phyloP scores from a whole-genome alignment of 441 rosid species.

The Manihot esculenta region DNA sequence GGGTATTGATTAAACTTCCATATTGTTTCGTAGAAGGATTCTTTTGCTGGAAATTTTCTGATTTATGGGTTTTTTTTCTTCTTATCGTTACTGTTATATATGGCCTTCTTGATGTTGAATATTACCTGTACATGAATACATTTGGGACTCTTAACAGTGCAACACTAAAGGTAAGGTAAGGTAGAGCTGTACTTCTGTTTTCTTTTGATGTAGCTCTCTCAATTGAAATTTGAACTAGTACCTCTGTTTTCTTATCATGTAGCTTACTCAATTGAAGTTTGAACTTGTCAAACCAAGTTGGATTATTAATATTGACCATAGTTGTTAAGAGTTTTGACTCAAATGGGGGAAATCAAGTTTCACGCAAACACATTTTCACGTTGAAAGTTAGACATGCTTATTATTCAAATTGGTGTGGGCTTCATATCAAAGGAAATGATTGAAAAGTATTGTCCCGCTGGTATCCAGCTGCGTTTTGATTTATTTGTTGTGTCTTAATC shows the following conservation, averaged over 20 bases:
- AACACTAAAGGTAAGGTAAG: too few species aligned
- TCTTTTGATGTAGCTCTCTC: background rate
- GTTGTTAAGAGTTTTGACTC: background rate
- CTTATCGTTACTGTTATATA: too few species aligned
- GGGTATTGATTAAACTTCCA: too few species aligned
- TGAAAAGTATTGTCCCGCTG: constrained; percentile 51
- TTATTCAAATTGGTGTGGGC: constrained; percentile 51
- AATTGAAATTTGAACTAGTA: background rate
- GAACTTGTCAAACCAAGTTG: background rate
- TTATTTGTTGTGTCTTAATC: background rate
- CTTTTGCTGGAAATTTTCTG: too few species aligned
- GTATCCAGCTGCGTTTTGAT: constrained; percentile 40
- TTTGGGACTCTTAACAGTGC: too few species aligned
- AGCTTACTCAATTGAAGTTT: background rate
- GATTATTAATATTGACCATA: background rate
- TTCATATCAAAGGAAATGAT: constrained; percentile 67
- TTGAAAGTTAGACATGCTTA: too few species aligned
- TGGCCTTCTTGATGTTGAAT: too few species aligned
- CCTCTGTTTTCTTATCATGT: background rate
- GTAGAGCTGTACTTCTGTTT: too few species aligned
- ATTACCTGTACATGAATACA: too few species aligned
- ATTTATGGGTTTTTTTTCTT: too few species aligned
- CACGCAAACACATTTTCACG: background rate
- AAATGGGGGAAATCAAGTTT: background rate
- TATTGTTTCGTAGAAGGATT: too few species aligned